These are phyloP conservation scores for Drechslerella dactyloides DNA, from an alignment of 2,329 filamentous ascomycete genomes.

Conservation along the genomic window DNA sequence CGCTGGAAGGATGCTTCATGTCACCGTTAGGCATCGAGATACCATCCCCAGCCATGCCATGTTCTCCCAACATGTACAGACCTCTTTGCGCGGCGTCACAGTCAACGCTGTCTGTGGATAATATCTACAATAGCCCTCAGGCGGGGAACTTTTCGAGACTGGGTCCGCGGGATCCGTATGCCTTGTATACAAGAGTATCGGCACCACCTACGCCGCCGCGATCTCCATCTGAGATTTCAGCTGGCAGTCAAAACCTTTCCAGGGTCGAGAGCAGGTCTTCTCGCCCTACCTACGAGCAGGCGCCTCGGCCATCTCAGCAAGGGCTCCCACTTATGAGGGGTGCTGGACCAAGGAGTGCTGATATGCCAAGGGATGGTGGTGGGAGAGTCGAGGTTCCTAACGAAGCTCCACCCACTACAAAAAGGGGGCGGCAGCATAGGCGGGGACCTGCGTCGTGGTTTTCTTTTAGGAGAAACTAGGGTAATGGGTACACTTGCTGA, in stretches of 20 bases:
- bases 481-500: no score
- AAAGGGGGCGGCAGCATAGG: slow-evolving; percentile 24
- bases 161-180: slow-evolving; percentile 22
- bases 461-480: slow-evolving; percentile 32
- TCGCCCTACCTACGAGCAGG: slow-evolving; percentile 15
- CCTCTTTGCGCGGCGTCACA: slow-evolving; percentile 28
- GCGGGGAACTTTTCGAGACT: slow-evolving; percentile 35
- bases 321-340: background rate
- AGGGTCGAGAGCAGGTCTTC: slow-evolving; percentile 14
- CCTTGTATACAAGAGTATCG: slow-evolving; percentile 16
- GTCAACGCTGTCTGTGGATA: slow-evolving; percentile 25
- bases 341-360: slow-evolving; percentile 6
- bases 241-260: slow-evolving; percentile 14
- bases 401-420: slow-evolving; percentile 1
- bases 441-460: slow-evolving; percentile 40
- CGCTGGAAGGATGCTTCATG: background rate
- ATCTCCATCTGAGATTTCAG: slow-evolving; percentile 37
- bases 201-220: slow-evolving; percentile 35
- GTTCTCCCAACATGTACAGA: slow-evolving; percentile 27
- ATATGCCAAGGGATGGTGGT: background rate
- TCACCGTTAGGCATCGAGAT: slow-evolving; percentile 21
- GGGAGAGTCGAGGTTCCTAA: background rate
- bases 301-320: slow-evolving; percentile 14
- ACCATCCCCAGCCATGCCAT: slow-evolving; percentile 14
- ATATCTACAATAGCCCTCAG: background rate